A percentile compares a stretch with the other conserved stretches of the same genome.
These are phyloP conservation scores for Yamadazyma atmosphaerica DNA, from an alignment of 1,139 yeast species.

Conservation along the genomic window DNA sequence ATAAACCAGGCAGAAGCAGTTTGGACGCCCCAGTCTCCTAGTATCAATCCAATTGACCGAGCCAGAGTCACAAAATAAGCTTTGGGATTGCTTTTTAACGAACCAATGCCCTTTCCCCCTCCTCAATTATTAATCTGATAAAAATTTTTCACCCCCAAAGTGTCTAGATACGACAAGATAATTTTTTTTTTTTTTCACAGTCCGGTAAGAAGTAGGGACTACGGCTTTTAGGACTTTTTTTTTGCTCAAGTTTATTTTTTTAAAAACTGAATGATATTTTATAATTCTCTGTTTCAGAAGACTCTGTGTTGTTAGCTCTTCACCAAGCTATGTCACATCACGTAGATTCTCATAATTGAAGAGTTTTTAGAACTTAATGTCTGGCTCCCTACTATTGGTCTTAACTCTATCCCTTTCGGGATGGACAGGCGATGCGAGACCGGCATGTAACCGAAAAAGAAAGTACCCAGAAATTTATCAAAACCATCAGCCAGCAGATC, in stretches of 20 bases:
- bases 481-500: not conserved
- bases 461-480: conserved; percentile 1
- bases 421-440: not conserved
- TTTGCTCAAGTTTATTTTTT: not conserved
- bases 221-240: not conserved
- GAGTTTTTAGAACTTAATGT: too few species aligned
- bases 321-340: too few species aligned
- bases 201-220: not conserved
- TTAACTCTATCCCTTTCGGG: not conserved
- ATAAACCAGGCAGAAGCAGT: too few species aligned
- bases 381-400: not conserved
- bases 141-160: not conserved
- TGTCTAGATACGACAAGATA: not conserved
- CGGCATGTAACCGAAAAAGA: not conserved
- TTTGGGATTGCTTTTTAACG: not conserved
- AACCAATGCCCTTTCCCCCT: not conserved
- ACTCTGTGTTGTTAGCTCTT: too few species aligned
- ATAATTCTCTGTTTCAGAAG: not conserved
- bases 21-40: too few species aligned
- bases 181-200: too few species aligned
- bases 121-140: not conserved
- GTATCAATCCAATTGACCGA: too few species aligned
- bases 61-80: not conserved
- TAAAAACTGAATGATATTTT: not conserved
- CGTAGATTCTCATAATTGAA: too few species aligned